A percentile compares a stretch with the other conserved stretches of the same genome.
phyloP scores from a whole-genome alignment of 768 basidiomycete species.

The Roridomyces roridus region DNA sequence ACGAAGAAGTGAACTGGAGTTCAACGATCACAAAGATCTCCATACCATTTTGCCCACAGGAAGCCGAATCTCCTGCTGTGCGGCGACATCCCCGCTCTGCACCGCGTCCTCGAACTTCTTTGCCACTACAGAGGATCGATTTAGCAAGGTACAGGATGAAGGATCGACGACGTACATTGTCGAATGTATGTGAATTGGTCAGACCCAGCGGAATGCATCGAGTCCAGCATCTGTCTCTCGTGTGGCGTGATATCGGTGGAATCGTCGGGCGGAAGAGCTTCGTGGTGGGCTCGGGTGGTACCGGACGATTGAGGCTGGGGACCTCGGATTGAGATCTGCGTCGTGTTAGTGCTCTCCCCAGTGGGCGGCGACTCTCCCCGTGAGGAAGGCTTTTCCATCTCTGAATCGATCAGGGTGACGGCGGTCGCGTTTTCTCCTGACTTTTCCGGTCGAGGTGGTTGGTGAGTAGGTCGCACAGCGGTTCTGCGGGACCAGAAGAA shows the following conservation, averaged over 20 bases:
- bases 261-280: slow-evolving; percentile 6
- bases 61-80: slow-evolving; percentile 11
- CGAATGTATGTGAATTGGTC: slow-evolving; percentile 6
- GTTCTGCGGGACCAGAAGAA: background rate
- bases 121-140: slow-evolving; percentile 4
- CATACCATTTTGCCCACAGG: slow-evolving; percentile 5
- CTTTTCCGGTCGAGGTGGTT: background rate
- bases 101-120: slow-evolving; percentile 10
- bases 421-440: no score
- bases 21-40: background rate
- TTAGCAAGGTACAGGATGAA: background rate
- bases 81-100: slow-evolving; percentile 1
- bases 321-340: slow-evolving; percentile 1
- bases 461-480: background rate
- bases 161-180: background rate
- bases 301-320: background rate
- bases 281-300: background rate
- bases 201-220: slow-evolving; percentile 1
- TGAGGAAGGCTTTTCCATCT: slow-evolving; percentile 1
- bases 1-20: background rate
- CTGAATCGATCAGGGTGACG: no score
- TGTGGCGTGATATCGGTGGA: slow-evolving; percentile 11
- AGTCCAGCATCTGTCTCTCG: slow-evolving; percentile 12
- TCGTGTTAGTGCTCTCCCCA: background rate
- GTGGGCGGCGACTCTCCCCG: background rate